Conservation (phyloP, 768 basidiomycete genomes). For the Cystofilobasidium bisporidii region DNA sequence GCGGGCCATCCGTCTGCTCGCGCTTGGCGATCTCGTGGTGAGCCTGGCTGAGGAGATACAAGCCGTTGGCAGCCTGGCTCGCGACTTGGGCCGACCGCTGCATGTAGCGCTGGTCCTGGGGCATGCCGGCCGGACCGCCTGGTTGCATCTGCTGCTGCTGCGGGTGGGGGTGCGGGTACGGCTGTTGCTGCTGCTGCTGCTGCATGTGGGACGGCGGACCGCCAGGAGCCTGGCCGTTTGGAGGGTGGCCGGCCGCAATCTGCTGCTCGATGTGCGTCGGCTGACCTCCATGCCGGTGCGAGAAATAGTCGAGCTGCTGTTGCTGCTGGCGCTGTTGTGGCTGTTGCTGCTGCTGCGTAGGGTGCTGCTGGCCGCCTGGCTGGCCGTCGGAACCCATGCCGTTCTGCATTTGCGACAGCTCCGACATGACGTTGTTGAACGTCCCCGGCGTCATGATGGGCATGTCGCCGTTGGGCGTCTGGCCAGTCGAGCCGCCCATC, state of each 20-base stretch:
- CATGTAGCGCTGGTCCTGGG: slow-evolving; percentile 23
- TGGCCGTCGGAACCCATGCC: not conserved
- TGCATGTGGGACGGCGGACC: not conserved
- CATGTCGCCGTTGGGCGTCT: slow-evolving; percentile 10
- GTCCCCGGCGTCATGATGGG: slow-evolving; percentile 26
- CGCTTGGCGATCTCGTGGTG: slow-evolving; percentile 93
- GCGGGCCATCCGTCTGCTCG: slow-evolving; percentile 36
- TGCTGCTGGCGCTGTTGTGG: not conserved
- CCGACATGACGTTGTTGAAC: slow-evolving; percentile 66
- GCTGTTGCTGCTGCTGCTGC: not conserved
- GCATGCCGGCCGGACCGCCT: not conserved
- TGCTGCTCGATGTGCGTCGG: slow-evolving; percentile 30
- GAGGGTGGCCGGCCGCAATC: not conserved
- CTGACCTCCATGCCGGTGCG: slow-evolving; percentile 17
- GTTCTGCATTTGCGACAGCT: slow-evolving; percentile 36
- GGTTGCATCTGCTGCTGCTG: slow-evolving; percentile 9
- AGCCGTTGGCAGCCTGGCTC: slow-evolving; percentile 71
- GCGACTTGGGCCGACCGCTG: slow-evolving; percentile 43
- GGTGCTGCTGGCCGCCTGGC: not conserved
- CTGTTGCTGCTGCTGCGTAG: slow-evolving; percentile 5
- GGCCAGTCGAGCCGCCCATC: slow-evolving; percentile 19
- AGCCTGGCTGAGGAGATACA: slow-evolving; percentile 86
- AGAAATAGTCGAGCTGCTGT: slow-evolving; percentile 25
- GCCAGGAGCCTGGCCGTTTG: not conserved
- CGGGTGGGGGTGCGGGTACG: slow-evolving; percentile 19